phyloP scores from a whole-genome alignment of 768 basidiomycete species.

The Rhizopogon vesiculosus region DNA sequence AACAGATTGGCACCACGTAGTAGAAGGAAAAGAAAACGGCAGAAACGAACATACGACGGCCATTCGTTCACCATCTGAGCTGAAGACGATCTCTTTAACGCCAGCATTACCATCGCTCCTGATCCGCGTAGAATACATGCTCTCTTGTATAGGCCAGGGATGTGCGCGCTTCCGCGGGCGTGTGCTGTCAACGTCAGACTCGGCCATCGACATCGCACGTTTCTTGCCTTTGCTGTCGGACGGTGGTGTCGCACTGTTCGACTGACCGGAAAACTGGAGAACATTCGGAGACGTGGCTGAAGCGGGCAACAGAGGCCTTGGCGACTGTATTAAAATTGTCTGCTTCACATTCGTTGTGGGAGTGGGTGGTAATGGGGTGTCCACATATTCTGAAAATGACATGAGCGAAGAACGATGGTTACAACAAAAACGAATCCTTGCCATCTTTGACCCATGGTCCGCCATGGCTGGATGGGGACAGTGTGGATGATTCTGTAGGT shows the following conservation, averaged over 20 bases:
- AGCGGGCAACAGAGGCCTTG: conserved; percentile 19
- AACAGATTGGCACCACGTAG: not conserved
- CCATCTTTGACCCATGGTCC: conserved; percentile 24
- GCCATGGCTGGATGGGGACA: conserved; percentile 16
- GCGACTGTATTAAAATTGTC: conserved; percentile 24
- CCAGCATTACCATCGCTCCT: conserved; percentile 44
- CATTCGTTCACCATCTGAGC: conserved; percentile 48
- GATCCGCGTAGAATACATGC: conserved; percentile 32
- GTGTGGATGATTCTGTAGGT: not conserved
- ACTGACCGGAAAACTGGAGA: conserved; percentile 21
- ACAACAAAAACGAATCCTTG: conserved; percentile 9
- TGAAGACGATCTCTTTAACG: conserved; percentile 46
- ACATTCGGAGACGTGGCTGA: conserved; percentile 32
- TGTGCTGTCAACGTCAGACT: conserved; percentile 17
- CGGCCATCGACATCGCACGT: conserved; percentile 26
- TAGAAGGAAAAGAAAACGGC: not conserved
- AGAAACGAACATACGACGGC: conserved; percentile 51
- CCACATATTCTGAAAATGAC: not conserved
- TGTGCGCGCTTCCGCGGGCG: conserved; percentile 31
- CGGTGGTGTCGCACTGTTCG: conserved; percentile 23
- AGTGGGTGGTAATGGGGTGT: conserved; percentile 3
- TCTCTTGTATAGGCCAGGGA: conserved; percentile 46
- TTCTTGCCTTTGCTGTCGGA: conserved; percentile 32
- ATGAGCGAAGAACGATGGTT: not conserved
- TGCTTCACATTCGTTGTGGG: conserved; percentile 13